Evolutionary conservation across 1,284 basidiomycete species (phyloP).

Genomic region (Malassezia furfur): DNA sequence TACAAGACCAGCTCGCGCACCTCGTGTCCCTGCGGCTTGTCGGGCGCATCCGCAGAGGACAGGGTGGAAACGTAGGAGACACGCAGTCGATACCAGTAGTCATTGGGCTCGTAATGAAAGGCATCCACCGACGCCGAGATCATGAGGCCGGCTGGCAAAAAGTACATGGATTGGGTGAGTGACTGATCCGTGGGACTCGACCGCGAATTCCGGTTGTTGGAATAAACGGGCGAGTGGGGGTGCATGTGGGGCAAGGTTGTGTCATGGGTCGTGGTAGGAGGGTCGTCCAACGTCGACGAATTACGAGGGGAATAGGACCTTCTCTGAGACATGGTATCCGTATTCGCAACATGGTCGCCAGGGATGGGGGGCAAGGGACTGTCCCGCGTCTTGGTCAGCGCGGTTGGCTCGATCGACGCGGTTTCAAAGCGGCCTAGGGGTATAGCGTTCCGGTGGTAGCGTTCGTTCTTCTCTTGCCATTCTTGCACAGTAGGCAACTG

Average conservation of each 20-base stretch:
- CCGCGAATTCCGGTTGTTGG: not conserved
- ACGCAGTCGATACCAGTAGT: conserved; percentile 94
- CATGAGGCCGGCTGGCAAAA: conserved; percentile 59
- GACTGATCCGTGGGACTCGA: not conserved
- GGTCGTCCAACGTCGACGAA: not conserved
- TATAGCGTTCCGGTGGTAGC: conserved; percentile 92
- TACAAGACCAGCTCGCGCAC: conserved; percentile 74
- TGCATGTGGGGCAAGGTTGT: not conserved
- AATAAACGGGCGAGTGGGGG: not conserved
- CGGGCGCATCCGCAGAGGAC: conserved; percentile 20
- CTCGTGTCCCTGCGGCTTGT: conserved; percentile 29
- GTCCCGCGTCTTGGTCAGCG: not conserved
- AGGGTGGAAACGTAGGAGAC: conserved; percentile 57
- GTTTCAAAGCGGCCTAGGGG: conserved; percentile 58
- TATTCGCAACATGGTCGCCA: not conserved
- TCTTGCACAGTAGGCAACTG: conserved; percentile 81
- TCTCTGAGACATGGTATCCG: not conserved
- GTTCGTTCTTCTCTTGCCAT: conserved; percentile 90
- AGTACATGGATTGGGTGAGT: not conserved
- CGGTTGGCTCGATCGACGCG: not conserved
- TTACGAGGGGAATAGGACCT: not conserved
- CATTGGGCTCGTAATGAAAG: conserved; percentile 89
- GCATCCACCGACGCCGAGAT: conserved; percentile 78
- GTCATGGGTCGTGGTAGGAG: not conserved
- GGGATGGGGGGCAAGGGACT: not conserved